Evolutionary conservation across 2,329 filamentous ascomycete species (phyloP), one percentile per base, ranked within the genome.

Genomic region (Diaporthe capsici): DNA sequence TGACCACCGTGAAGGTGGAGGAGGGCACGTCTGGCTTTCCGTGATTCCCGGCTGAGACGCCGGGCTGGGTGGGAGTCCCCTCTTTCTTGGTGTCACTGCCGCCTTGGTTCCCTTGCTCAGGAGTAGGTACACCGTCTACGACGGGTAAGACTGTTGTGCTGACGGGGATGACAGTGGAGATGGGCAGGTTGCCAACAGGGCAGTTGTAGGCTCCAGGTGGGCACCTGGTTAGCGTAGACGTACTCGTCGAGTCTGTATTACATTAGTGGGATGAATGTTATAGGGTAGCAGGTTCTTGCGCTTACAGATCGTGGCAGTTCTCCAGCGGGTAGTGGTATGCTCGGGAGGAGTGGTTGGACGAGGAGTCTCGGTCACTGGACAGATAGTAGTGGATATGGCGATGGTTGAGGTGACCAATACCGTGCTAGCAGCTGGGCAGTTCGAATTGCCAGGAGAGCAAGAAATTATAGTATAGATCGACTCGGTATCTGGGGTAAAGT

Each of bases 231-330:
- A 71, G 34, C 2, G 51, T 71, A 1, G 44, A 71, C 17, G 37
- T 44, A 9, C 37, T 34, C 5, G 67, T 39, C n/a, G 67, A 17
- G 67, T 71, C 67, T 71, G 53, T 28, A 6, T 6, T 0, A 3
- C 5, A 3, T 71, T 28, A 71, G 67, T 15, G 17, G 3, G 9
- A 2, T n/a, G 17, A 9, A 47, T 28, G 2, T 15, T 2, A 13
- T 4, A 1, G 17, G 12, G 3, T 8, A 22, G 5, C 37, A 15
- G 15, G 8, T 15, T 12, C 4, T 1, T 6, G 20, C 3, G 13
- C 67, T 71, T 68, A 73, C 60, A 73, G 20, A 70, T 42, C 0
- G 72, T 73, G 8, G 57, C 15, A 12, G 72, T 70, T 10, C 20
- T 39, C n/a, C 9, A 44, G 0, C n/a, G 10, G 25, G 60, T 58